Conservation (phyloP, 768 basidiomycete species). For the Filobasidium wieringae region DNA sequence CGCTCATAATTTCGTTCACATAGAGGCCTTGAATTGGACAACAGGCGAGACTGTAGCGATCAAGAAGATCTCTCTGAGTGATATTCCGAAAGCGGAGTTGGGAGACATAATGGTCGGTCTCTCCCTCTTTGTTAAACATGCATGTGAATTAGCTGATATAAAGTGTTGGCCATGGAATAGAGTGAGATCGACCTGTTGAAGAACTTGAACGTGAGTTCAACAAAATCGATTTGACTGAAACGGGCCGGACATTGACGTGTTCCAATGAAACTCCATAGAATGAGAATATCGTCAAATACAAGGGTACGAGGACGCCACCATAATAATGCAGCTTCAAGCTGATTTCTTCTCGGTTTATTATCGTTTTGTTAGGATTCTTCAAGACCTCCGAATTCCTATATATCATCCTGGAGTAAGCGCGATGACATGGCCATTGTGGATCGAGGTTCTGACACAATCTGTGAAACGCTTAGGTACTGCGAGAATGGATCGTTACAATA, state of each 20-base stretch:
- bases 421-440: neutral
- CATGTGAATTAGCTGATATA: slow-evolving; percentile 32
- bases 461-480: slow-evolving; percentile 55
- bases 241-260: neutral
- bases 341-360: neutral
- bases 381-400: slow-evolving; percentile 88
- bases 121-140: no score
- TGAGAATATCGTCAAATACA: slow-evolving; percentile 96
- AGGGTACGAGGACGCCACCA: slow-evolving; percentile 32
- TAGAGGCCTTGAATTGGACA: slow-evolving; percentile 61
- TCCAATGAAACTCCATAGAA: slow-evolving; percentile 50
- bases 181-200: slow-evolving; percentile 95
- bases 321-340: neutral
- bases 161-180: slow-evolving; percentile 40
- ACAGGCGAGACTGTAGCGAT: slow-evolving; percentile 98
- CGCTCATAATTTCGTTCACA: neutral
- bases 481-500: slow-evolving; percentile 95
- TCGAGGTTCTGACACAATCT: neutral
- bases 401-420: slow-evolving; percentile 80
- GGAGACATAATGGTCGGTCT: slow-evolving; percentile 99
- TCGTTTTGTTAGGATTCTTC: slow-evolving; percentile 56
- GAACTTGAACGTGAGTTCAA: slow-evolving; percentile 68
- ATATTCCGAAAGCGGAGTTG: slow-evolving; percentile 77
- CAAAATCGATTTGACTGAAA: no score
- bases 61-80: slow-evolving; percentile 90